Base-by-base conservation (phyloP, 352 stramenopile genomes). In the Pythium dissimile region DNA sequence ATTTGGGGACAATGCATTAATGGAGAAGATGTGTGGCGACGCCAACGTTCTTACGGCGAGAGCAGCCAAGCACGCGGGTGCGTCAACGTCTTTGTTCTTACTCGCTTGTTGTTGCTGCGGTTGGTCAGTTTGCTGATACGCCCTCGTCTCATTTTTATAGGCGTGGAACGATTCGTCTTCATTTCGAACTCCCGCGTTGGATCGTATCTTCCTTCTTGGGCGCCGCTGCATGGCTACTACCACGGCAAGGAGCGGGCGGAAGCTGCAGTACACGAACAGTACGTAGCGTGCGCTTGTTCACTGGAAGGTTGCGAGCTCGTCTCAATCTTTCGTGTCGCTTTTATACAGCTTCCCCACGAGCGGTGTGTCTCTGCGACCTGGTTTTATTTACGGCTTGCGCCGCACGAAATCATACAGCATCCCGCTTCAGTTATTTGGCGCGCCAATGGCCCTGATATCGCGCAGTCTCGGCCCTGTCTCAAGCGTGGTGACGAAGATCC, bases 131-230 rank as follows among this genome's bases (percentile, higher is more conserved):
- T n/a, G n/a, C n/a, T n/a, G n/a, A n/a, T n/a, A n/a, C n/a, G n/a
- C n/a, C n/a, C n/a, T n/a, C n/a, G n/a, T n/a, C n/a, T n/a, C n/a
- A n/a, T n/a, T n/a, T 13, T 18, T 21, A 27, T 37, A 82, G 73
- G 71, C 6, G 80, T 58, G 0, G 73, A 94, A 60, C 77, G 81
- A 20, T 96, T 96, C 65, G 89, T 95, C 35, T 96, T 96, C 53
- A 74, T 97, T 23, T 96, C 86, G n/a, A 95, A 94, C 54, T 94
- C 89, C n/a, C 83, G 89, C 45, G 89, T 97, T 7, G 87, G 84
- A 23, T 81, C 77, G 23, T 76, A 82, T 43, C 54, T 92, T 30
- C 82, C 84, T 24, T 75, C 73, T 16, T 94, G 79, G 75, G 61
- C 81, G 20, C 86, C 86, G 0, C 71, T 96, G 54, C 73, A 95